These are phyloP conservation scores for Fusarium cyanostomum DNA, from an alignment of 2,329 filamentous ascomycete species.

Conservation along the genomic window DNA sequence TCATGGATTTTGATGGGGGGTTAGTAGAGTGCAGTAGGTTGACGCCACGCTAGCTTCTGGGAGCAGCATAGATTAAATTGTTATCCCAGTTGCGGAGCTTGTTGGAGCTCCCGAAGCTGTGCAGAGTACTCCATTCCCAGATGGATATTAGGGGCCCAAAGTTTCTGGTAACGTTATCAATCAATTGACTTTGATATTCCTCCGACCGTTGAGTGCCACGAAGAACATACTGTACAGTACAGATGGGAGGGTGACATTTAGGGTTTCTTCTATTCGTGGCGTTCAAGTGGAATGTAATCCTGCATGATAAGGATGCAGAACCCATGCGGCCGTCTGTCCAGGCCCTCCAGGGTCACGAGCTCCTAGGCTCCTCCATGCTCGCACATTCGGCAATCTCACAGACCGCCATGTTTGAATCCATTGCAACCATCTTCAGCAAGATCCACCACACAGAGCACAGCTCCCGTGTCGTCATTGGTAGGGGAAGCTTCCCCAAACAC, in stretches of 20 bases:
- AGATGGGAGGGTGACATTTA: not conserved
- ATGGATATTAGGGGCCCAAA: slow-evolving; percentile 1
- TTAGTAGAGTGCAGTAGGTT: slow-evolving; percentile 1
- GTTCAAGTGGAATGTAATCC: not conserved
- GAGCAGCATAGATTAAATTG: not conserved
- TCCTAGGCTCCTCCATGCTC: slow-evolving; percentile 5
- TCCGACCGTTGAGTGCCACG: not conserved
- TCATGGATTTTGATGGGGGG: slow-evolving; percentile 14
- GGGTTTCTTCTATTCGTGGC: not conserved
- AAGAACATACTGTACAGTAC: not conserved
- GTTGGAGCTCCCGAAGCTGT: not conserved
- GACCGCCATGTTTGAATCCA: slow-evolving; percentile 1
- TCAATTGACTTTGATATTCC: slow-evolving; percentile 2
- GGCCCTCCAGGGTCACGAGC: not conserved
- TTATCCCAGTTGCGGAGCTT: not conserved
- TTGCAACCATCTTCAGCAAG: slow-evolving; percentile 10
- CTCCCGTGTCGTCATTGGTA: not conserved
- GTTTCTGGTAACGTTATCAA: not conserved
- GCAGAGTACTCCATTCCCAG: slow-evolving; percentile 1
- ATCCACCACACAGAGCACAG: not conserved
- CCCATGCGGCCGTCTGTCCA: not conserved
- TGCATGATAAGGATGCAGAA: slow-evolving; percentile 5
- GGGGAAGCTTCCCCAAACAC: not conserved
- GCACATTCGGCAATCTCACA: slow-evolving; percentile 8
- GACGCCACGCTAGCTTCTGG: slow-evolving; percentile 20